Evolutionary conservation across 2,329 filamentous ascomycete species (phyloP).

Genomic region (Fusarium scirpi): DNA sequence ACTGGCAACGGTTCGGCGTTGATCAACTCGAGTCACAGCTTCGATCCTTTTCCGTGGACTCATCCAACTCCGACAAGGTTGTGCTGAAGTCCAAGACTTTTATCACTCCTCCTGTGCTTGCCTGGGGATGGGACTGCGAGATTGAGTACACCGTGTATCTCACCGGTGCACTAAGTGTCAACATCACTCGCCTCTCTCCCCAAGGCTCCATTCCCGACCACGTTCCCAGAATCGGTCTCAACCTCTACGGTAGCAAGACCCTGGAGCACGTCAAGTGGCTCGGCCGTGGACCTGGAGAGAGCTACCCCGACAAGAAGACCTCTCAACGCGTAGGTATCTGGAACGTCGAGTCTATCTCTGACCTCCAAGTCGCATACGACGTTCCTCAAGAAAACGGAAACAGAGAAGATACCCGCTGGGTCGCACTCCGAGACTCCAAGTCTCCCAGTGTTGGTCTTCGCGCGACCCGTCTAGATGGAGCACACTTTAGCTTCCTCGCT

Average conservation of each 20-base stretch:
- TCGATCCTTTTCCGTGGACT: conserved; percentile 54
- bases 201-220: conserved; percentile 64
- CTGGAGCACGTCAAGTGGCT: conserved; percentile 68
- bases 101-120: conserved; percentile 69
- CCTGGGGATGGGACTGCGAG: conserved; percentile 66
- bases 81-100: conserved; percentile 66
- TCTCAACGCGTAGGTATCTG: conserved; percentile 67
- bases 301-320: conserved; percentile 71
- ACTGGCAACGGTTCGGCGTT: conserved; percentile 68
- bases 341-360: conserved; percentile 55
- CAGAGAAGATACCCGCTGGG: conserved; percentile 69
- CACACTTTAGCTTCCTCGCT: conserved; percentile 65
- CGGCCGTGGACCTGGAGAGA: conserved; percentile 72
- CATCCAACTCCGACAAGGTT: conserved; percentile 58
- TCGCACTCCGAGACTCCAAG: conserved; percentile 52
- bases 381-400: conserved; percentile 77
- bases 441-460: conserved; percentile 36
- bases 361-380: conserved; percentile 70
- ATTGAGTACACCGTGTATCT: conserved; percentile 65
- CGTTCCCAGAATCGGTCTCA: conserved; percentile 72
- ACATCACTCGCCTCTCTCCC: conserved; percentile 57
- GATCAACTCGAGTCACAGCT: conserved; percentile 61
- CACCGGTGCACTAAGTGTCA: conserved; percentile 59
- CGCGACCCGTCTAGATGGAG: conserved; percentile 30
- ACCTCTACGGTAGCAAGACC: conserved; percentile 61